Base-by-base conservation (phyloP, 2,329 filamentous ascomycete species). In the Cytospora mali region DNA sequence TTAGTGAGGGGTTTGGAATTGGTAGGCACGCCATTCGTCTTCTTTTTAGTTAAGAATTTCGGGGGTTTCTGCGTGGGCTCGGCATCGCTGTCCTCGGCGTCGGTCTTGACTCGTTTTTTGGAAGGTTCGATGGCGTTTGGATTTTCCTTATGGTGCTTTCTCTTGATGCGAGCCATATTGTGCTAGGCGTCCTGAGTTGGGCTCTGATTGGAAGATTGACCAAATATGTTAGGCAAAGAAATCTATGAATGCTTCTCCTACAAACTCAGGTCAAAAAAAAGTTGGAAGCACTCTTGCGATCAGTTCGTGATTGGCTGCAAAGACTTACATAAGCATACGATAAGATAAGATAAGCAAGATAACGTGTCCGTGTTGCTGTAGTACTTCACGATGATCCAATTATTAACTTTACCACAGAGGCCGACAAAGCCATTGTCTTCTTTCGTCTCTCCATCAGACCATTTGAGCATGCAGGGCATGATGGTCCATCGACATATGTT, bases 1-100 rank as follows among this genome's bases (percentile, higher is more conserved):
- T 75, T 74, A 29, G 76, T 66, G 9, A 68, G 67, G 6, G 70
- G 68, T 25, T 55, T 56, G 29, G 51, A 39, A 31, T 64, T 64
- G 6, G 42, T 21, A 10, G 59, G 52, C 16, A 58, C 59, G 31
- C 52, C 62, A 21, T 50, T 62, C 16, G 18, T 13, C 53, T 66
- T 64, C 55, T 66, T 66, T 16, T 59, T 62, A 7, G 42, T 53
- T 21, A 39, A 33, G 49, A 65, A 63, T 6, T 58, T 65, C 16
- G 58, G 52, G 18, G 64, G 61, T 59, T 73, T 74, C 31, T 71
- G 57, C 49, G 66, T 57, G 14, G 67, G 61, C 29, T 55, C 55
- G 52, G 33, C 18, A 48, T 55, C 54, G 39, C 27, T 29, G 39
- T 61, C 42, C 14, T 56, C 49, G 13, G 66, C 58, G 23, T 64